phyloP scores from a whole-genome alignment of 805 yeast genomes.

The Myxozyma sirexii region DNA sequence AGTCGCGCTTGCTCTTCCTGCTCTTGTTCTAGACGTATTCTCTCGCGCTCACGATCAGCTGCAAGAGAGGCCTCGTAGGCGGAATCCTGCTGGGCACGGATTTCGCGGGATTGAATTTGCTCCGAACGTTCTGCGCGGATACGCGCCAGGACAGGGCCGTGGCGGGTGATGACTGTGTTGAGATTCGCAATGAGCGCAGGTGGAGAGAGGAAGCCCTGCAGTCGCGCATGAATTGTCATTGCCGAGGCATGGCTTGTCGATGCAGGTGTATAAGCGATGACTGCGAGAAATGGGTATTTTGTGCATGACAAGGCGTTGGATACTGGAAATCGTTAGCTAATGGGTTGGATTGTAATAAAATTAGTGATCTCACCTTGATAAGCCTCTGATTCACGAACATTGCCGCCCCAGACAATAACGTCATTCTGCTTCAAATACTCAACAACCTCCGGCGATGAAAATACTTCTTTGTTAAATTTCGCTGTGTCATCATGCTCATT shows the following conservation, averaged over 20 bases:
- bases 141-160: conserved; percentile 61
- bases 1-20: conserved; percentile 33
- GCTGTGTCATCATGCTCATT: conserved; percentile 66
- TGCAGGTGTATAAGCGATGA: conserved; percentile 49
- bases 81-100: conserved; percentile 72
- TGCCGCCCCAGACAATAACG: conserved; percentile 83
- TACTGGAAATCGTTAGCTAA: conserved; percentile 42
- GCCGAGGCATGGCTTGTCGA: conserved; percentile 30
- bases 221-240: conserved; percentile 59
- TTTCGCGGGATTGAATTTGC: conserved; percentile 55
- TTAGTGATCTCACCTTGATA: conserved; percentile 50
- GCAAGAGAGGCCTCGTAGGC: conserved; percentile 73
- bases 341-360: background rate
- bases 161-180: conserved; percentile 54
- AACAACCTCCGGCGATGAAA: conserved; percentile 56
- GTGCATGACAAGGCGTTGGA: conserved; percentile 73
- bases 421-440: conserved; percentile 54
- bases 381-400: conserved; percentile 77
- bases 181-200: conserved; percentile 50
- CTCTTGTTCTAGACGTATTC: conserved; percentile 38
- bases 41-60: conserved; percentile 61
- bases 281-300: conserved; percentile 78
- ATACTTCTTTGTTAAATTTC: conserved; percentile 55
- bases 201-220: conserved; percentile 59
- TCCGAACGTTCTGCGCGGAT: conserved; percentile 68